Evolutionary conservation across 352 stramenopile species (phyloP), one percentile per base, ranked within the genome.

Genomic region (Saprolegnia diclina): DNA sequence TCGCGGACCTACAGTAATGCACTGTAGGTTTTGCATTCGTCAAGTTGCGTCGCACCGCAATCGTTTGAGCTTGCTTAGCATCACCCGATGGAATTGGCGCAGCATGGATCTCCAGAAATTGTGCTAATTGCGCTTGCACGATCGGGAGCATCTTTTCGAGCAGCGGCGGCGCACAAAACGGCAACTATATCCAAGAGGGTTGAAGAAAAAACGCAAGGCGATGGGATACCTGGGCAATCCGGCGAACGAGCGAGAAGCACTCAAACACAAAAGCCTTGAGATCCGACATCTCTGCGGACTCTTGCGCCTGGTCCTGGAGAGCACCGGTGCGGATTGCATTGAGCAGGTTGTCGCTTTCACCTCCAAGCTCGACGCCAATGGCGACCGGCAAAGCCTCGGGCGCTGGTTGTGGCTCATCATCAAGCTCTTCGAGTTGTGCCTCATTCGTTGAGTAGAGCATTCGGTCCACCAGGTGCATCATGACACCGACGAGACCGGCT

Each of bases 401-500:
- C 61, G 7, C 42, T 37, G 42, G 37, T 14, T 13, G 56, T 19
- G 5, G 72, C 65, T 35, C 68, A 54, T 73, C 45, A 37, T 70
- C 78, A 18, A 94, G 72, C 24, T 91, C 82, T 22, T 83, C 76
- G 18, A 94, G 50, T 38, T 93, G 85, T 5, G 71, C 76, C 22
- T 75, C 65, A 62, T 94, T 94, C 22, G 76, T 83, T 37, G 77
- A 71, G 66, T 87, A 94, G 54, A 77, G 79, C 37, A 90, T 76
- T 16, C 83, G 75, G 19, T 94, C 79, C 16, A 94, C 73, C 21
- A 94, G 77, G 61, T 92, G 83, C 38, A 89, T 64, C 85, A 94
- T 92, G 21, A 94, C 83, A 9, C 78, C 75, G 22, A 88, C 74
- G 21, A 94, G 72, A 0, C 83, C 83, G 46, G 76, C 80, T 40